A percentile compares a stretch with the other conserved stretches of the same genome.
Conservation (phyloP, 73 alveolate genomes). For the Stentor coeruleus region DNA sequence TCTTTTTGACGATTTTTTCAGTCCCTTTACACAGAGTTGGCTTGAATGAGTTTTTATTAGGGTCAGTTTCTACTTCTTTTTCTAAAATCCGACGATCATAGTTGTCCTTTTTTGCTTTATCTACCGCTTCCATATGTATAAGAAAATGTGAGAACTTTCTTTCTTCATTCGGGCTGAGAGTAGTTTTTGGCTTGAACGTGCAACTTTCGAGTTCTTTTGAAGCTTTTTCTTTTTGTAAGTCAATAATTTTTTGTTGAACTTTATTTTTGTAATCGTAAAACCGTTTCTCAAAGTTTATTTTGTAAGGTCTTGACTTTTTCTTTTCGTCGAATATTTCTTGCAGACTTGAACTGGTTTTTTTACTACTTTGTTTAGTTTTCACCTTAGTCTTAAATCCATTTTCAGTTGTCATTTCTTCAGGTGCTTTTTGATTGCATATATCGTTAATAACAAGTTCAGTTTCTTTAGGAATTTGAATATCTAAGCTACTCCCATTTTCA, state of each 20-base stretch:
- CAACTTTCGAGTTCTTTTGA: background rate
- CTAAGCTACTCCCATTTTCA: too few relatives aligned
- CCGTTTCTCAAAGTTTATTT: background rate
- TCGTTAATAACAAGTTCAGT: too few relatives aligned
- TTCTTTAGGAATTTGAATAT: too few relatives aligned
- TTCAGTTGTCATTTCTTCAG: too few relatives aligned
- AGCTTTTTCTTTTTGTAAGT: background rate
- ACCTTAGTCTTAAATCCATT: too few relatives aligned
- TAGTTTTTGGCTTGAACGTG: background rate
- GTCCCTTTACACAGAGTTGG: background rate
- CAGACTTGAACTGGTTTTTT: background rate
- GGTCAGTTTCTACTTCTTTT: background rate
- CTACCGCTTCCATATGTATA: background rate
- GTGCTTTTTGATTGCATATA: too few relatives aligned
- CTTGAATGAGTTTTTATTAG: background rate
- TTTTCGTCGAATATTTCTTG: background rate
- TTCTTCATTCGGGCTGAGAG: background rate
- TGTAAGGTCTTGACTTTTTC: too few relatives aligned
- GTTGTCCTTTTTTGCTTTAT: background rate
- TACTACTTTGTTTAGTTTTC: too few relatives aligned
- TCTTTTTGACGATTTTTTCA: background rate
- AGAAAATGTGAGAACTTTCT: background rate
- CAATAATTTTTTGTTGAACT: background rate
- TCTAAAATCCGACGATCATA: background rate
- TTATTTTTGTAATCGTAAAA: background rate